Base-by-base conservation (phyloP, 352 stramenopile species). In the Pythium periplocum region DNA sequence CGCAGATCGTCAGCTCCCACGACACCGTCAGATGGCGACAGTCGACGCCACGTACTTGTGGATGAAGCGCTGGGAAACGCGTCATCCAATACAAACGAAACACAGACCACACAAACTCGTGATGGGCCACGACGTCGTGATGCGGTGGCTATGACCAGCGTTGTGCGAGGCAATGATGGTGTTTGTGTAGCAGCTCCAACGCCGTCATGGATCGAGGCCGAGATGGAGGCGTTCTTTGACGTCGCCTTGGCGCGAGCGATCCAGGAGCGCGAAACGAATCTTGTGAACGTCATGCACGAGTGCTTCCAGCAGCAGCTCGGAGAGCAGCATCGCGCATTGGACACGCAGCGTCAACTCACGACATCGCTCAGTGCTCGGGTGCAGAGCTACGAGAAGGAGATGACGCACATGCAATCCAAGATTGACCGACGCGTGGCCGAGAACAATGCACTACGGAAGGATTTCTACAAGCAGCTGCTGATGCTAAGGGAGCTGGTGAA, bases 401-500 rank as follows among this genome's bases (percentile, higher is more conserved):
- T 48, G 2, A 46, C 39, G 11, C 71, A 80, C 48, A 52, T 79
- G 17, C 68, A 85, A 47, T 73, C 75, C 8, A 78, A 83, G 55
- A 64, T 90, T 3, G 75, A 88, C 48, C 71, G 77, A 8, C 75
- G 80, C 38, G 66, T 83, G 44, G 72, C 73, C 26, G 77, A 86
- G 49, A 86, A 74, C 58, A 83, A 86, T 42, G 66, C 62, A 30
- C 57, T 87, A 48, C 77, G 80, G 43, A 88, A 88, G 53, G 68
- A 85, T 51, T 83, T 77, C 43, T 88, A 87, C 62, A 78, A 83
- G 54, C 77, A 90, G 43, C 54, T 90, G 26, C 66, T 87, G 7
- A 75, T 87, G 75, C 66, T 90, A 53, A 73, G 77, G 10, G 79
- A 90, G 7, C 66, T 87, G 38, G 73, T 90, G 51, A 63, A 61